Base-by-base conservation (phyloP, 495 filamentous ascomycete species). In the Penicillium atrosanguineum region DNA sequence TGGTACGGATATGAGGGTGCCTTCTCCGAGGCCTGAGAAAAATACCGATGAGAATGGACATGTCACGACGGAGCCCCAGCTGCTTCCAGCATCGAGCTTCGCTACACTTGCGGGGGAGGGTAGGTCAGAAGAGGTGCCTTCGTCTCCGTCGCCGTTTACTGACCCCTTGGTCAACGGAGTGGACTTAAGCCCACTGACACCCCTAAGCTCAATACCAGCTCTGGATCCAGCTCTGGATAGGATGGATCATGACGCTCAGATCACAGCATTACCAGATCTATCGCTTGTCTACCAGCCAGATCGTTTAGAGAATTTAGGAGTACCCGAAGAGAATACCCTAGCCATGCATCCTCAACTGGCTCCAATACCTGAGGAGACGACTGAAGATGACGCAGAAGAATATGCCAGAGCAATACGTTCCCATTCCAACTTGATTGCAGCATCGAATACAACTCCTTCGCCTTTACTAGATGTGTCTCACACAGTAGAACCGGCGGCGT, bases 341-440 rank as follows among this genome's bases (percentile, higher is more conserved):
- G 36, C 46, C 29, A 19, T 44, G 26, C 36, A 55, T 11, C 50
- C 61, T 20, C 42, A 48, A 6, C 40, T 62, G 2, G 37, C 46
- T 9, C 20, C 55, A 16, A 57, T 62, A 44, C 52, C 45, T 8
- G 55, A 59, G 29, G 61, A 61, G 21, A 29, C 4, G 14, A 18
- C 20, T 16, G 50, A 45, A 2, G 16, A 49, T 38, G 15, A 15
- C 0, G 26, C 15, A 0, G 23, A 37, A 8, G 50, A 38, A 18
- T 18, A 31, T 0, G 7, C n/a, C 19, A 20, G 2, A n/a, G 9
- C n/a, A 29, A 16, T 14, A 25, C 11, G 12, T 15, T 21, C 11
- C 0, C 12, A 7, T 20, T 9, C 6, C 1, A n/a, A 5, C 4
- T 9, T 44, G 7, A 28, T 3, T 44, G 26, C n/a, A 26, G 11